phyloP scores from a whole-genome alignment of 306 rosid genomes.

The Malus fusca region DNA sequence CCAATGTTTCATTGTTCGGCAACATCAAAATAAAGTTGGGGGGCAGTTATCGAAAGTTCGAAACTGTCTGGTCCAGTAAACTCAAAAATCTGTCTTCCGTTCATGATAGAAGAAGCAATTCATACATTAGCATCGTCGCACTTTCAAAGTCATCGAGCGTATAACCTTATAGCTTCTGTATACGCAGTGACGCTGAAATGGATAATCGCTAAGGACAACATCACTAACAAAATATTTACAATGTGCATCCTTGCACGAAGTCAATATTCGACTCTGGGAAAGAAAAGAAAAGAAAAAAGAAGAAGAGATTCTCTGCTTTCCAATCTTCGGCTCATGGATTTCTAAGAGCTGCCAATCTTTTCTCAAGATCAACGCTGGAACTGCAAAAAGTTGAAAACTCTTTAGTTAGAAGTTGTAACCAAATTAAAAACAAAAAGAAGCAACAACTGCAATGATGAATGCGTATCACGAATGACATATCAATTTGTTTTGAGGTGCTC shows the following conservation, averaged over 20 bases:
- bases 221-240: neutral
- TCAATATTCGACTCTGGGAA: neutral
- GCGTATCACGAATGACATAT: neutral
- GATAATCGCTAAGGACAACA: neutral
- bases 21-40: neutral
- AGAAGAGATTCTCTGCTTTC: neutral
- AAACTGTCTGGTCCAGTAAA: neutral
- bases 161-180: neutral
- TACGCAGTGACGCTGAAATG: neutral
- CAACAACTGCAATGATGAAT: neutral
- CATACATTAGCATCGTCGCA: neutral
- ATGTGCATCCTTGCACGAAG: neutral
- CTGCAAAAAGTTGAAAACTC: slow-evolving; percentile 42
- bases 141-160: neutral
- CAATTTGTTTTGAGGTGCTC: neutral
- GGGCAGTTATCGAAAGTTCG: too few relatives aligned
- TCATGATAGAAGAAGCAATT: neutral
- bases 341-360: slow-evolving; percentile 84
- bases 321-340: slow-evolving; percentile 40
- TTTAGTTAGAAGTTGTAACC: slow-evolving; percentile 10
- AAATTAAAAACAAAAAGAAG: neutral
- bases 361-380: slow-evolving; percentile 75
- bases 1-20: neutral
- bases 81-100: neutral
- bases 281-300: too few relatives aligned